Evolutionary conservation across 1,284 basidiomycete species (phyloP).

Genomic region (Ustilago shanxiensis): DNA sequence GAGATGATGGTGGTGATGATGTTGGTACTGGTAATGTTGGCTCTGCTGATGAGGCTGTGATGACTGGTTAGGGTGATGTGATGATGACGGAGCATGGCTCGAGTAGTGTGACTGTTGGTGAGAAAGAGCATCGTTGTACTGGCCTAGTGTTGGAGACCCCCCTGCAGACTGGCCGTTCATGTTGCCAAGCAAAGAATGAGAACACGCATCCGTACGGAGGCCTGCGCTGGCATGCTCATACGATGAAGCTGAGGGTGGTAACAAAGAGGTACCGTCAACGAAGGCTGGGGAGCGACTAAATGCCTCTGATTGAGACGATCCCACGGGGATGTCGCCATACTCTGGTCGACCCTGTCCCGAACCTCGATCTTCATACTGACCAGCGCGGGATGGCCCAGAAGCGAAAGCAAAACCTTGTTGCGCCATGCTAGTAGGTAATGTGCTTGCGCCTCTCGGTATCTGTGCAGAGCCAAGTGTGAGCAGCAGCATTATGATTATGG

Average conservation of each 20-base stretch:
- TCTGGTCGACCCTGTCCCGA: conserved; percentile 13
- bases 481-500: background rate
- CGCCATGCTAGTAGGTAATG: conserved; percentile 22
- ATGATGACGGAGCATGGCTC: conserved; percentile 8
- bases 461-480: background rate
- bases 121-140: conserved; percentile 7
- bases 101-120: conserved; percentile 17
- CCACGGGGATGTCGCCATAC: conserved; percentile 3
- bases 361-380: conserved; percentile 26
- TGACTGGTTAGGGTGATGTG: conserved; percentile 15
- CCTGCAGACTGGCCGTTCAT: conserved; percentile 7
- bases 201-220: conserved; percentile 3
- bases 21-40: background rate
- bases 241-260: conserved; percentile 20
- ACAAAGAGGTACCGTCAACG: conserved; percentile 21
- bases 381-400: conserved; percentile 23
- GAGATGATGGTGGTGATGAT: conserved; percentile 11
- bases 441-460: conserved; percentile 5
- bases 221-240: conserved; percentile 17
- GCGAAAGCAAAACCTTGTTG: conserved; percentile 22
- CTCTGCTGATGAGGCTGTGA: conserved; percentile 8
- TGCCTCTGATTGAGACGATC: conserved; percentile 11
- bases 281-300: conserved; percentile 13
- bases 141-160: background rate
- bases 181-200: conserved; percentile 17